These are phyloP conservation scores for Nepenthes alata DNA, from an alignment of 179 eudicot genomes.

Conservation along the genomic window DNA sequence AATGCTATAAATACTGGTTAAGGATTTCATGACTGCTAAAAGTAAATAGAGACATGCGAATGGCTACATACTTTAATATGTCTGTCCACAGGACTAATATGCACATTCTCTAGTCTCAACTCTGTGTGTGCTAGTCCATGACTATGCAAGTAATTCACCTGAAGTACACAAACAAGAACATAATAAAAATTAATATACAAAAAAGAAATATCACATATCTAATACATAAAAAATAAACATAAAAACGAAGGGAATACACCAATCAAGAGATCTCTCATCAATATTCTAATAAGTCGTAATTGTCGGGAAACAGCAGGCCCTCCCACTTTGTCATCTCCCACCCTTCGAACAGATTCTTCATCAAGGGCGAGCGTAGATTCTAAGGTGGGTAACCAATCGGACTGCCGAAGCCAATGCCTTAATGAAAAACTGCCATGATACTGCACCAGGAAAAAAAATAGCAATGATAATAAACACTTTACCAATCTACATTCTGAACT, in stretches of 20 bases:
- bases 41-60: neutral
- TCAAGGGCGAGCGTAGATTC: constrained; percentile 96
- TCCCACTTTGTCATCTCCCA: constrained; percentile 90
- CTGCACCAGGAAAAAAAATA: constrained; percentile 28
- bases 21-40: neutral
- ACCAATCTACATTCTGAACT: too few species aligned
- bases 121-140: constrained; percentile 99
- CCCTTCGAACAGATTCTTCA: constrained; percentile 81
- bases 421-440: constrained; percentile 89
- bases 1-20: too few species aligned
- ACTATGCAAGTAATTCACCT: constrained; percentile 98
- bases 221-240: constrained; percentile 3
- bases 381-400: constrained; percentile 95
- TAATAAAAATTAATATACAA: neutral
- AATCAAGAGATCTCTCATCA: constrained; percentile 96
- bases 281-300: constrained; percentile 65
- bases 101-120: constrained; percentile 89
- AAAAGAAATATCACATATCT: too few species aligned
- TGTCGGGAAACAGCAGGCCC: constrained; percentile 92
- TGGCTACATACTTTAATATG: constrained; percentile 74
- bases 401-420: constrained; percentile 92
- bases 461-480: neutral
- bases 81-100: constrained; percentile 85
- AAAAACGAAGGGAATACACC: constrained; percentile 48
- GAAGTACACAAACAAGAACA: constrained; percentile 4